Evolutionary conservation across 176 grass and related monocot genomes (phyloP).

Genomic region (Oryza longistaminata): DNA sequence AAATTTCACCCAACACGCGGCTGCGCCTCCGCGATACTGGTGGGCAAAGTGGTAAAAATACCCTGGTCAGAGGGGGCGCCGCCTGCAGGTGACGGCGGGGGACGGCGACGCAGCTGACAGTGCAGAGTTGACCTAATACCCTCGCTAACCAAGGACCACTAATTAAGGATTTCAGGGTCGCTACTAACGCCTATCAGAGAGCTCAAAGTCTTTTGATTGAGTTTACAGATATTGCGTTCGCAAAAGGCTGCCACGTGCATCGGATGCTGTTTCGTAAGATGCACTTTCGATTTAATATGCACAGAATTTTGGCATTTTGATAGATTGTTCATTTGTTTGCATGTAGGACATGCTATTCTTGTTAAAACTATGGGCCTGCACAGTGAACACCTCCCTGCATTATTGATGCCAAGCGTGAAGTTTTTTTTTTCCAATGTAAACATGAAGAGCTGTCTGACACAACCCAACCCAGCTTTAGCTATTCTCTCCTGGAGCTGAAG

Average conservation of each 20-base stretch:
- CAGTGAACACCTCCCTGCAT: neutral
- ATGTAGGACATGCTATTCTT: neutral
- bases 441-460: too few species aligned
- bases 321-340: neutral
- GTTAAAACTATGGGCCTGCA: too few species aligned
- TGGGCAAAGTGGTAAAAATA: neutral
- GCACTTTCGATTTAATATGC: slow-evolving; percentile 1
- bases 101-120: slow-evolving; percentile 29
- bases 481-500: too few species aligned
- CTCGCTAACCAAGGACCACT: neutral
- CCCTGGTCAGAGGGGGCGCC: neutral
- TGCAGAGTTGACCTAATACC: slow-evolving; percentile 5
- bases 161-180: neutral
- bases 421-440: too few species aligned
- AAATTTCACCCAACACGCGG: too few species aligned
- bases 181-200: neutral
- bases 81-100: neutral
- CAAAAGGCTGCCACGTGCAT: slow-evolving; percentile 28
- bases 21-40: neutral
- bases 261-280: neutral
- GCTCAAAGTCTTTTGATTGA: neutral
- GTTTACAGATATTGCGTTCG: neutral
- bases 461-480: too few species aligned
- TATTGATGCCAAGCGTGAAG: neutral
- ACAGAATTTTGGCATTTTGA: neutral